Percentiles rank a stretch among this genome's conserved stretches.
These are phyloP conservation scores for Aspergillus taichungensis DNA, from an alignment of 495 filamentous ascomycete species.

Conservation along the genomic window DNA sequence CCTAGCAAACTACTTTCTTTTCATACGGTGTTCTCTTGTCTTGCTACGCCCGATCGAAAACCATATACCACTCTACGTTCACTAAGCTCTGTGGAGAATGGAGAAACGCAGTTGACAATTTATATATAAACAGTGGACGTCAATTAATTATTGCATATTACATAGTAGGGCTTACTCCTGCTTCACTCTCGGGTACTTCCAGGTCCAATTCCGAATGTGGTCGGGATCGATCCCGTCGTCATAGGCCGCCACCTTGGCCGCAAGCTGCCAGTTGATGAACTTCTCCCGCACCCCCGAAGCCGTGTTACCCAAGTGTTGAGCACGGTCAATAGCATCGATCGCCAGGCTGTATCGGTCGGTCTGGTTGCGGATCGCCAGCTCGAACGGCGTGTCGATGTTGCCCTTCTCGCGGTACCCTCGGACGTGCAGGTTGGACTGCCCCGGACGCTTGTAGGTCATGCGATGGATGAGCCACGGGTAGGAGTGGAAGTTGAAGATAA, in stretches of 20 bases:
- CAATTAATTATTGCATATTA: no score
- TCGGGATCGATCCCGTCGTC: slow-evolving; percentile 58
- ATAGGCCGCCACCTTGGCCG: slow-evolving; percentile 49
- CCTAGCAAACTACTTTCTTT: no score
- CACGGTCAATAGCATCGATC: slow-evolving; percentile 62
- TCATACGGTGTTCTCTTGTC: no score
- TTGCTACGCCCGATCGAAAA: no score
- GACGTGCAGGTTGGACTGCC: slow-evolving; percentile 55
- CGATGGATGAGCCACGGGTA: slow-evolving; percentile 71
- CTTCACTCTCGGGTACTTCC: slow-evolving; percentile 35
- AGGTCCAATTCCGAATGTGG: slow-evolving; percentile 55
- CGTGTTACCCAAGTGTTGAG: slow-evolving; percentile 46
- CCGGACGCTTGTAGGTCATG: slow-evolving; percentile 59
- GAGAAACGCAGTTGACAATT: no score
- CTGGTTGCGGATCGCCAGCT: slow-evolving; percentile 61
- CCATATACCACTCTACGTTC: no score
- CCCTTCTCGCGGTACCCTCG: slow-evolving; percentile 68
- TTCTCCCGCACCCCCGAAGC: slow-evolving; percentile 49
- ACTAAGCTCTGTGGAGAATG: no score
- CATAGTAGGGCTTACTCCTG: slow-evolving; percentile 2
- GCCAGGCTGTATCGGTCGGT: slow-evolving; percentile 64
- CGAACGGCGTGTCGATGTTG: slow-evolving; percentile 68
- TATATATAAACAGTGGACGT: no score
- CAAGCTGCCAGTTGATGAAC: slow-evolving; percentile 49
- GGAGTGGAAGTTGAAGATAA: slow-evolving; percentile 73